Percentiles rank a stretch among this genome's conserved stretches.
Conservation (phyloP, 768 basidiomycete species). For the Rhodocollybia butyracea region DNA sequence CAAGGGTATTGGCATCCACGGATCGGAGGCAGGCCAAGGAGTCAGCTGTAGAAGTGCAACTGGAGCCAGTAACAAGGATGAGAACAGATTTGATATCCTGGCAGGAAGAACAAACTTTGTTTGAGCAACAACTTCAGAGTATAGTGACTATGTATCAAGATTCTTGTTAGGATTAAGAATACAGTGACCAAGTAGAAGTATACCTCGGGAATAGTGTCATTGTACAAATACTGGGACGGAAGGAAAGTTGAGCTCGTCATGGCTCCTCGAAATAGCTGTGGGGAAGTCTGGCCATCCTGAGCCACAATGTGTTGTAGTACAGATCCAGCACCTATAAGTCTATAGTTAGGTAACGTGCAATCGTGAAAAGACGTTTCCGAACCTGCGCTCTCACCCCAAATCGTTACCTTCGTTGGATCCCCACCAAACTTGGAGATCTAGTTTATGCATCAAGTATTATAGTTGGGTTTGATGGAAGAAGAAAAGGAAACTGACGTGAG, state of each 20-base stretch:
- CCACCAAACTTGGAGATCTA: constrained; percentile 33
- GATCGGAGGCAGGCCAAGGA: constrained; percentile 17
- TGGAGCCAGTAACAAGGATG: neutral
- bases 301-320: constrained; percentile 31
- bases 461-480: constrained; percentile 2
- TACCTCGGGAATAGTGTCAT: constrained; percentile 26
- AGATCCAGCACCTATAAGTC: constrained; percentile 25
- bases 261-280: constrained; percentile 26
- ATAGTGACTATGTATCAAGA: constrained; percentile 18
- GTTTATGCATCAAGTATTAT: neutral
- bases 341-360: neutral
- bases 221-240: constrained; percentile 31
- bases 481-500: constrained; percentile 19
- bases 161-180: too few relatives aligned
- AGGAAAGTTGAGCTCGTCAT: constrained; percentile 33
- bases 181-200: neutral
- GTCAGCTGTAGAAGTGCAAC: constrained; percentile 17
- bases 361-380: neutral
- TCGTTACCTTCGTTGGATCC: constrained; percentile 27
- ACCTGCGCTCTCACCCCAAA: constrained; percentile 33
- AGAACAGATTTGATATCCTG: too few relatives aligned
- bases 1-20: constrained; percentile 16
- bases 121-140: constrained; percentile 18
- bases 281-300: constrained; percentile 27
- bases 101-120: constrained; percentile 12